phyloP scores from a whole-genome alignment of 202 grass and related monocot genomes.

The Sporobolus alterniflorus region DNA sequence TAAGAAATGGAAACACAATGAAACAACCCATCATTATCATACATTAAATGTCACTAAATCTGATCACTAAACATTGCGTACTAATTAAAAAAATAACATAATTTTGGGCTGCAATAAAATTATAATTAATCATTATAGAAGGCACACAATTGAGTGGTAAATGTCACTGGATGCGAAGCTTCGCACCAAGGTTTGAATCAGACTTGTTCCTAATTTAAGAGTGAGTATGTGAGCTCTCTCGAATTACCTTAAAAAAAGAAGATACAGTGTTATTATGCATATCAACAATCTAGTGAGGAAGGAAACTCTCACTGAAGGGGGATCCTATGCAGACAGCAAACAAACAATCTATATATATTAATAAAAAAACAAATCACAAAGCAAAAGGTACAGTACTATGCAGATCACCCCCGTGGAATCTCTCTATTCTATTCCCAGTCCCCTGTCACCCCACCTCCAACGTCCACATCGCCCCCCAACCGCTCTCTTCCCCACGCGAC shows the following conservation, averaged over 20 bases:
- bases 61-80: not conserved
- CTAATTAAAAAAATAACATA: too few species aligned
- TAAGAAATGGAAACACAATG: not conserved
- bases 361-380: not conserved
- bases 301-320: not conserved
- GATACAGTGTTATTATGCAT: not conserved
- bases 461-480: constrained; percentile 35
- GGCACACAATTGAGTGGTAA: too few species aligned
- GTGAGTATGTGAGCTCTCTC: too few species aligned
- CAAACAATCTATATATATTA: not conserved
- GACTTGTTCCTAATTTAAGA: too few species aligned
- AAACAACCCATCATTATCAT: not conserved
- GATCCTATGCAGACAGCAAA: not conserved
- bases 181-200: too few species aligned
- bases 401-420: not conserved
- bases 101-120: too few species aligned
- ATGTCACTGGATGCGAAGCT: too few species aligned
- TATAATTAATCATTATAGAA: too few species aligned
- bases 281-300: not conserved
- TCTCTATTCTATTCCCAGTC: not conserved
- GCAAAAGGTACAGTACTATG: not conserved
- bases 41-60: not conserved
- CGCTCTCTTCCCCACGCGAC: constrained; percentile 41
- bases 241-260: too few species aligned
- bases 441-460: not conserved